A percentile compares a stretch with the other conserved stretches of the same genome.
Evolutionary conservation across 2,329 filamentous ascomycete genomes (phyloP).

Genomic region (Trichophyton mentagrophytes): DNA sequence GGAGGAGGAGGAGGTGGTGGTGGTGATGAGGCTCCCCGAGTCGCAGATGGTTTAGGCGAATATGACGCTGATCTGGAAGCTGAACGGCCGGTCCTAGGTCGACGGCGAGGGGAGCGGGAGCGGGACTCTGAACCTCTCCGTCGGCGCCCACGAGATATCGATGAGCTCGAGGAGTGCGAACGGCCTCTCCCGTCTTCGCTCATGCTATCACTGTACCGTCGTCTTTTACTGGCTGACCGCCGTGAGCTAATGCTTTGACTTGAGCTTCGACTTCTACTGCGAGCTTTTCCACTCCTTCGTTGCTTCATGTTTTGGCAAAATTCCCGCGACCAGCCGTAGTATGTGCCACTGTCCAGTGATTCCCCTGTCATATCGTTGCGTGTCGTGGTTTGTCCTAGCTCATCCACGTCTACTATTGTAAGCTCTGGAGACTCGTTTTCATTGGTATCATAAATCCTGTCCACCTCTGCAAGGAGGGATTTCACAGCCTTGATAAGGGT

Average conservation of each 20-base stretch:
- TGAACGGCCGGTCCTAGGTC: conserved; percentile 10
- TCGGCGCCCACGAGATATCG: conserved; percentile 16
- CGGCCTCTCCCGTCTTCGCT: conserved; percentile 21
- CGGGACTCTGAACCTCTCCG: conserved; percentile 15
- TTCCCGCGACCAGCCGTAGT: conserved; percentile 73
- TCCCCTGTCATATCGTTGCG: conserved; percentile 55
- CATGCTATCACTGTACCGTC: conserved; percentile 29
- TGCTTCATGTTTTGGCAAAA: conserved; percentile 74
- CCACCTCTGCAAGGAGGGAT: conserved; percentile 54
- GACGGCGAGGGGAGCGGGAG: conserved; percentile 19
- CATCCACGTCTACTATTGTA: conserved; percentile 52
- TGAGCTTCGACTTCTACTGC: conserved; percentile 31
- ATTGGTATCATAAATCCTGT: conserved; percentile 51
- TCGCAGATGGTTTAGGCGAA: conserved; percentile 15
- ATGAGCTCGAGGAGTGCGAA: conserved; percentile 13
- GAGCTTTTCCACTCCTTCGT: conserved; percentile 18
- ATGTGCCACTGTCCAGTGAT: conserved; percentile 54
- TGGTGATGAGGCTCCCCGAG: conserved; percentile 6
- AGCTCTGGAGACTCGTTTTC: conserved; percentile 38
- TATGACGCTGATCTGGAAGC: conserved; percentile 17
- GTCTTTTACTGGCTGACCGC: conserved; percentile 31
- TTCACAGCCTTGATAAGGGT: conserved; percentile 57
- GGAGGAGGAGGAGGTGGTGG: conserved; percentile 2
- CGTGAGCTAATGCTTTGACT: conserved; percentile 35
- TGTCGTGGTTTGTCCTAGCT: conserved; percentile 57